Evolutionary conservation across 495 filamentous ascomycete species (phyloP), one percentile per base, ranked within the genome.

Genomic region (Daldinia childiae): DNA sequence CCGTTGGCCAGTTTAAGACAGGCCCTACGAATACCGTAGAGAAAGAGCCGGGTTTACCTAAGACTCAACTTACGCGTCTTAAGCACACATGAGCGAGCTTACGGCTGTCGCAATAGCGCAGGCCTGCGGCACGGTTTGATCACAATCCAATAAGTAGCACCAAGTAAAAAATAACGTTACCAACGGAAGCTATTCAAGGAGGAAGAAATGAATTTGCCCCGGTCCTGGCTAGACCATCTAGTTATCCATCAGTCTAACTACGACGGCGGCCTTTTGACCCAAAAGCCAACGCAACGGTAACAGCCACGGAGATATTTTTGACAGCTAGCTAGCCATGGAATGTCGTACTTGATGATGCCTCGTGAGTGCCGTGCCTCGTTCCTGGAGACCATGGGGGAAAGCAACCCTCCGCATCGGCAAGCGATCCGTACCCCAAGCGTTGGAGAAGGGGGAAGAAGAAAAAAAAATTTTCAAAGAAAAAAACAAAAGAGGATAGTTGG

Each of bases 291-390:
- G 65, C 38, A 30, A 66, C 65, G 65, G 70, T 68, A 68, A 57
- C 56, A 73, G 57, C 57, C 56, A 65, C 65, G 70, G 70, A 66
- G 70, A 62, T 65, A 68, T 68, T 50, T 68, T 27, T 39, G 52
- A 36, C 62, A 30, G 38, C 24, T 27, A 61, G n/a, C 26, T 38
- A 51, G 21, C 27, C 17, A 57, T 34, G 30, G 30, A 36, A 15
- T 9, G 54, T 24, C 30, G 27, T 36, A 32, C 9, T 38, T 62
- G 55, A 50, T 56, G 26, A 55, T 60, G 58, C 48, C 60, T 68
- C 56, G 34, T 39, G 55, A 60, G 64, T 68, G 59, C 69, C 69
- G 48, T 61, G 26, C 26, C 57, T 41, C 66, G 65, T 68, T 65
- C 70, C 65, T 73, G 65, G 64, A 66, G 70, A 48, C 19, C 19